Evolutionary conservation across 2,329 filamentous ascomycete species (phyloP), one percentile per base, ranked within the genome.

Genomic region (Plenodomus tracheiphilus): DNA sequence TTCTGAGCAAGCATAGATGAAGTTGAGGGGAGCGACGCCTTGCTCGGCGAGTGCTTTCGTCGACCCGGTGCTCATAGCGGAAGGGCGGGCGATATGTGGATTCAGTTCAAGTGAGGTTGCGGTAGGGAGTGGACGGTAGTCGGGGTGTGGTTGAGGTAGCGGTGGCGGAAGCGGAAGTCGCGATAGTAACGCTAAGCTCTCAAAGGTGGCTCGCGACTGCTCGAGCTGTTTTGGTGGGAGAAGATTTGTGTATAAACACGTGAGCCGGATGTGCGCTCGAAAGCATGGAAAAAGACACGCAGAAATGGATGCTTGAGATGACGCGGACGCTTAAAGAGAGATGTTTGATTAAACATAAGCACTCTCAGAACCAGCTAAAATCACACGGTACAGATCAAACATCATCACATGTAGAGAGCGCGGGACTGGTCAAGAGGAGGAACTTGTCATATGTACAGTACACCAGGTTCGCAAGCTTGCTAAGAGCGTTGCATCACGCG

Each of bases 1-100:
- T 32, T 79, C 55, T 21, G 68, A 68, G 59, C 79, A 81, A 53
- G 73, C 74, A 59, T 80, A 78, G 42, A 81, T 74, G 50, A 79
- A 67, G 50, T 80, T 73, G 43, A 72, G 62, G 7, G 72, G 62
- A 34, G 58, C 46, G 18, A 51, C 40, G 62, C 74, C 75, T 62
- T 69, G 49, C 25, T 46, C 46, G 25, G 55, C 44, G 22, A 38
- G 45, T 41, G 44, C 46, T 25, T 54, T 55, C 38, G 49, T 44
- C 7, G 54, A 43, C 2, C 28, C 39, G 7, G 49, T 36, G 8
- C 43, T 48, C 65, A 65, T 66, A 16, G 25, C 32, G 28, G 41
- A 18, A 16, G 17, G 28, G 39, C 18, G 17, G 32, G 16, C 22
- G 30, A 47, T 15, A 34, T 35, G 30, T n/a, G 19, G 22, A 10